phyloP scores from a whole-genome alignment of 495 filamentous ascomycete genomes.

The Baudoinia panamericana region DNA sequence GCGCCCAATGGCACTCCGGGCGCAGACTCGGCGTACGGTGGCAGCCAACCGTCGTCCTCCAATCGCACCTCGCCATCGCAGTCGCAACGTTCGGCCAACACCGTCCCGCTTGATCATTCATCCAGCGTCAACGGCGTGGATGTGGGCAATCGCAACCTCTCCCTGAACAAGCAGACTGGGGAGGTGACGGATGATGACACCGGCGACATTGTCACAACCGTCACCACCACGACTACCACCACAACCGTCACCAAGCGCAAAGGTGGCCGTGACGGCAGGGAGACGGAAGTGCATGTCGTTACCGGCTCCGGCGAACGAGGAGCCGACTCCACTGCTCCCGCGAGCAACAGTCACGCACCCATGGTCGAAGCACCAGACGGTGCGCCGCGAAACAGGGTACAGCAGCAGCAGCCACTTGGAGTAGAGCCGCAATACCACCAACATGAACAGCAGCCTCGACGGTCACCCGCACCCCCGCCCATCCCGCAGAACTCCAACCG shows the following conservation, averaged over 20 bases:
- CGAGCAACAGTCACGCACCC: not conserved
- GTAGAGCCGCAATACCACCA: not conserved
- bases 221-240: slow-evolving; percentile 14
- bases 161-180: slow-evolving; percentile 9
- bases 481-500: slow-evolving; percentile 2
- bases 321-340: no score
- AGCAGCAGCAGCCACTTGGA: no score
- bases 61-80: not conserved
- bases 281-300: not conserved
- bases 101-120: slow-evolving; percentile 4
- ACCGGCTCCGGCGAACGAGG: not conserved
- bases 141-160: slow-evolving; percentile 2
- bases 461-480: no score
- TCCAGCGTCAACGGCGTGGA: slow-evolving; percentile 6
- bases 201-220: slow-evolving; percentile 10
- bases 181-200: slow-evolving; percentile 13
- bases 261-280: not conserved
- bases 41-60: slow-evolving; percentile 6
- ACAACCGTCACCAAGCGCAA: slow-evolving; percentile 6
- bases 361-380: slow-evolving; percentile 1
- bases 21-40: slow-evolving; percentile 13
- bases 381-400: not conserved
- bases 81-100: not conserved
- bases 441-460: no score
- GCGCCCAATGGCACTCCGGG: not conserved